A percentile compares a stretch with the other conserved stretches of the same genome.
Evolutionary conservation across 306 rosid genomes (phyloP).

Genomic region (Alnus glutinosa): DNA sequence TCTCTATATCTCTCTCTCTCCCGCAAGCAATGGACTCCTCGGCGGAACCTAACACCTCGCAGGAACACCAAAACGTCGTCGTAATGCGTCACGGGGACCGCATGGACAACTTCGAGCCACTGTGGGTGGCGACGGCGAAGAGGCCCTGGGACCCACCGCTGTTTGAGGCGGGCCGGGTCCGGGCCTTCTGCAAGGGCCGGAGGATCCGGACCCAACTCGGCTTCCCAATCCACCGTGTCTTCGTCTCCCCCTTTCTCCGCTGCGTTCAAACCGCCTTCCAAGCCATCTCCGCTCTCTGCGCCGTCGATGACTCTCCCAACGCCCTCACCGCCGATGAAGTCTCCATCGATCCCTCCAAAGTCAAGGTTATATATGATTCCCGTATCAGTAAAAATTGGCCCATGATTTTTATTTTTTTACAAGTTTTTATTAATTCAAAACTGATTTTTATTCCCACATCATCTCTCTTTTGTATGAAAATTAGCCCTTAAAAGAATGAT

Average conservation of each 20-base stretch:
- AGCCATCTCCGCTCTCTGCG: conserved; percentile 59
- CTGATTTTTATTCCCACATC: too few relatives aligned
- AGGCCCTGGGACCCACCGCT: conserved; percentile 91
- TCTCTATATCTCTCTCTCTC: background rate
- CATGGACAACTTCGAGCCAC: conserved; percentile 57
- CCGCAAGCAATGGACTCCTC: background rate
- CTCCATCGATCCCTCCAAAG: conserved; percentile 52
- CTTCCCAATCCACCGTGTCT: conserved; percentile 61
- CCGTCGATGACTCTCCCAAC: conserved; percentile 34
- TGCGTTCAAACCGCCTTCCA: conserved; percentile 81
- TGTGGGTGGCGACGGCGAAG: conserved; percentile 51
- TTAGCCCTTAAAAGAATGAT: too few relatives aligned
- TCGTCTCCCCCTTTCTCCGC: conserved; percentile 90
- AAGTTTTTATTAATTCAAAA: too few relatives aligned
- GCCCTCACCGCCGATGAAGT: conserved; percentile 23
- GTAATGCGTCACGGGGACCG: conserved; percentile 99
- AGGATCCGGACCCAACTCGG: conserved; percentile 44
- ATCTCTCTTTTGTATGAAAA: too few relatives aligned
- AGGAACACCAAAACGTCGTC: conserved; percentile 67
- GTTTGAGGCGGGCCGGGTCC: conserved; percentile 41
- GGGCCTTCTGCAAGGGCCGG: conserved; percentile 67
- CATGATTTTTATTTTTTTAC: too few relatives aligned
- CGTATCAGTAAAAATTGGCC: too few relatives aligned
- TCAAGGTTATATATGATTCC: conserved; percentile 45
- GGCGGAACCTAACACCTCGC: conserved; percentile 5